Base-by-base conservation (phyloP, 2,329 filamentous ascomycete genomes). In the Claviceps spartinae region DNA sequence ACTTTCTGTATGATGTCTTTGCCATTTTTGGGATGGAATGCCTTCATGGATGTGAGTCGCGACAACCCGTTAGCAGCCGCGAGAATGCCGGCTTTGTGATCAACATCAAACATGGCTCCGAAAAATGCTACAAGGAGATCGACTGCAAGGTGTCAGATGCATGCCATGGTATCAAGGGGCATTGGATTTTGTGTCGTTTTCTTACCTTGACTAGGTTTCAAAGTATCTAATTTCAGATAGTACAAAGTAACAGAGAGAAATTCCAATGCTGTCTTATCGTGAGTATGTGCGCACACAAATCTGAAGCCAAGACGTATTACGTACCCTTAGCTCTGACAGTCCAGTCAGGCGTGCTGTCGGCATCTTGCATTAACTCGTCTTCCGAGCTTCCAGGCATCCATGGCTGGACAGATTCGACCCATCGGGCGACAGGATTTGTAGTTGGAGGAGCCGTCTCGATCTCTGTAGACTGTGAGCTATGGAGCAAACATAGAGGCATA, bases 61-160 rank as follows among this genome's bases (percentile, higher is more conserved):
- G 68, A 67, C n/a, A 81, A 62, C 1, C 77, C 77, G 45, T 71
- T 74, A 3, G 76, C 68, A 2, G 77, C 76, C 1, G 77, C 71
- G 44, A 76, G 65, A 52, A 81, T 73, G 42, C 78, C 78, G n/a
- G 76, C 77, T 59, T 77, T 77, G 63, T 79, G 76, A 56, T 81
- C 77, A 50, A 76, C 72, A 2, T 74, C 74, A 56, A 80, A 81
- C 69, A 81, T 77, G 53, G 75, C 73, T 14, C 74, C 72, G 52
- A 81, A 81, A 65, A 80, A 81, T 38, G 67, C 66, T 26, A 78
- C 66, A 8, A 78, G 61, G 0, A 77, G 61, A 48, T 72, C 71
- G 36, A 76, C 67, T 70, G 48, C 11, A 9, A 3, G 9, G 6
- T 24, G 47, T 55, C 22, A 55, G 52, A 49, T 24, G 14, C 2